Evolutionary conservation across 2,329 filamentous ascomycete genomes (phyloP), one percentile per base, ranked within the genome.

Genomic region (Verticillium klebahnii): DNA sequence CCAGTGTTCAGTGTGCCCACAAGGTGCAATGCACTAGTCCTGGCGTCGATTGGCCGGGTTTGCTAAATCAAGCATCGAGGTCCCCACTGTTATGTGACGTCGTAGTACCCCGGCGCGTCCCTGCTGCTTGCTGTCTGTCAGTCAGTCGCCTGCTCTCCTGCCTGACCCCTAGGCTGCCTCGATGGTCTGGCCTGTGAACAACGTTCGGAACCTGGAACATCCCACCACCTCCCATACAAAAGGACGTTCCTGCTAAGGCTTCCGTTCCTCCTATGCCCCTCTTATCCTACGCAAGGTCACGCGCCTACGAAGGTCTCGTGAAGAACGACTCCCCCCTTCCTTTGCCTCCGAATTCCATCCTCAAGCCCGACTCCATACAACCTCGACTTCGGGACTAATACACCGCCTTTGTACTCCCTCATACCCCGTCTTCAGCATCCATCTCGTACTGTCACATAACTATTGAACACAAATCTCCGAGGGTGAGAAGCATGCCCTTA

Each of bases 401-500:
- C 45, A 52, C 45, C 45, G 45, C 45, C 45, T 52, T 29, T 23
- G 45, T 23, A 11, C n/a, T 14, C 45, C 45, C 2, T 23, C 19
- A 45, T n/a, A 45, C n/a, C 34, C 19, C 12, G 32, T 55, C 15
- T 25, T 40, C 17, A 37, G 14, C 25, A 15, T 17, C 8, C 73
- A 69, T 56, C 75, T 74, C 15, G 70, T 77, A 56, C 69, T 71
- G 17, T 40, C 37, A 15, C 37, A 40, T 15, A n/a, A 15, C 37
- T 7, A 40, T 40, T 15, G 0, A 17, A 15, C 15, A 2, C 17
- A 12, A 1, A 40, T 7, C 14, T 40, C 17, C 14, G 37, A n/a
- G 37, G 15, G 37, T 68, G 75, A 80, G 61, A 82, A n/a, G 14
- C 37, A 40, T 17, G 37, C 37, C 37, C 5, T 19, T 15, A 2